These are phyloP conservation scores for Mycocentrospora acerina DNA, from an alignment of 2,329 filamentous ascomycete species.

Conservation along the genomic window DNA sequence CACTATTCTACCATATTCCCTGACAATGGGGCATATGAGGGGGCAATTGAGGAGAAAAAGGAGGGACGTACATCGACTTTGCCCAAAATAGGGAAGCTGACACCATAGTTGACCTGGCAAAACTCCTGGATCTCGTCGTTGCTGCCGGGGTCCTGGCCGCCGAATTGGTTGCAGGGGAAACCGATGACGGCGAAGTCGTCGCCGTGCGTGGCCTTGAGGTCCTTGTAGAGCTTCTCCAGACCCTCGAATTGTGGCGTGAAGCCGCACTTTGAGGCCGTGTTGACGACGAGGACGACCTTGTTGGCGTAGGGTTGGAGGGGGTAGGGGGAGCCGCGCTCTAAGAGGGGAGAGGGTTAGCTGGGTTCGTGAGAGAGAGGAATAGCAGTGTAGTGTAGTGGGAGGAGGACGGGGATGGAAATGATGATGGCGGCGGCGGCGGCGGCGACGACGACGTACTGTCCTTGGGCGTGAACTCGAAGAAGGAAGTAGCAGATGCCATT, in stretches of 20 bases:
- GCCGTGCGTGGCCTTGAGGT: conserved; percentile 66
- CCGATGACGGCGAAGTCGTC: conserved; percentile 85
- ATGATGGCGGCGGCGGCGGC: not conserved
- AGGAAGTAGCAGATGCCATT: conserved; percentile 69
- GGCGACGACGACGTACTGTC: conserved; percentile 63
- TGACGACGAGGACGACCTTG: conserved; percentile 95
- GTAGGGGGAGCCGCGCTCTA: conserved; percentile 73
- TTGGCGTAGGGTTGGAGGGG: conserved; percentile 72
- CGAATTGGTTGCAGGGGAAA: conserved; percentile 99
- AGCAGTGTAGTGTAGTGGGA: not conserved
- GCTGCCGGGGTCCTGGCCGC: conserved; percentile 79
- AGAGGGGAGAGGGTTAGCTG: conserved; percentile 6
- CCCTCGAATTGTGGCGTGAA: conserved; percentile 95
- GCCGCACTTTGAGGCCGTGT: conserved; percentile 98
- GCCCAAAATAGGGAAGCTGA: conserved; percentile 84
- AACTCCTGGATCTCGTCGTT: conserved; percentile 65
- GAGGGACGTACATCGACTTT: conserved; percentile 73
- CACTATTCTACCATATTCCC: not conserved
- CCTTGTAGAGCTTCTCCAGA: conserved; percentile 87
- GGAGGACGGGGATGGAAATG: not conserved
- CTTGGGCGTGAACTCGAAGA: conserved; percentile 83
- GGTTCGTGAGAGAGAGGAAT: not conserved
- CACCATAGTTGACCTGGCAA: conserved; percentile 93
- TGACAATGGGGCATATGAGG: too few species aligned
- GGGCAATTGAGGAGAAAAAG: not conserved